Conservation (phyloP, 2,329 filamentous ascomycete genomes). For the Helotiales sp. region DNA sequence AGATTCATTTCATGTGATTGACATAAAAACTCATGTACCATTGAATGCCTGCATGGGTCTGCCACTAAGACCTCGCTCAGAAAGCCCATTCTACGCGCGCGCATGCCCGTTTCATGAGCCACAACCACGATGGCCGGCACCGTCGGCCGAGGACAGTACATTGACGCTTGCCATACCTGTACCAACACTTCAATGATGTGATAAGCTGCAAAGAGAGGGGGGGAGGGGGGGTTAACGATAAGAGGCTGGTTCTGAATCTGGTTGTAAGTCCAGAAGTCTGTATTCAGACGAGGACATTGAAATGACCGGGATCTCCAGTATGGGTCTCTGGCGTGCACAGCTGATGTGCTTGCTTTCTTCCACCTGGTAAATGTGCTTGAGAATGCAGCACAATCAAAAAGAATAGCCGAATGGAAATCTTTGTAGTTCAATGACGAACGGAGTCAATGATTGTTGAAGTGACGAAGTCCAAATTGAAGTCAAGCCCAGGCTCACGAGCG, state of each 20-base stretch:
- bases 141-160: background rate
- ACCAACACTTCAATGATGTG: too few relatives aligned
- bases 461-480: too few relatives aligned
- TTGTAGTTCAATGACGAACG: too few relatives aligned
- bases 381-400: too few relatives aligned
- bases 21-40: background rate
- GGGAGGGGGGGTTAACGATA: background rate
- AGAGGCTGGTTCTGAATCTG: background rate
- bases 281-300: background rate
- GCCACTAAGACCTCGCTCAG: background rate
- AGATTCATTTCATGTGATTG: background rate
- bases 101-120: background rate
- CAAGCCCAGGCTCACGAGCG: background rate
- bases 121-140: background rate
- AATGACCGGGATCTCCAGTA: background rate
- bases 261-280: background rate
- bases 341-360: too few relatives aligned
- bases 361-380: too few relatives aligned
- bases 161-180: background rate
- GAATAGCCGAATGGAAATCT: too few relatives aligned
- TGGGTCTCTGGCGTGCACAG: too few relatives aligned
- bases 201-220: background rate
- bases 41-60: background rate
- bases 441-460: background rate
- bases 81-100: background rate